phyloP scores from a whole-genome alignment of 129 eudicot species.

The Sambucus nigra region DNA sequence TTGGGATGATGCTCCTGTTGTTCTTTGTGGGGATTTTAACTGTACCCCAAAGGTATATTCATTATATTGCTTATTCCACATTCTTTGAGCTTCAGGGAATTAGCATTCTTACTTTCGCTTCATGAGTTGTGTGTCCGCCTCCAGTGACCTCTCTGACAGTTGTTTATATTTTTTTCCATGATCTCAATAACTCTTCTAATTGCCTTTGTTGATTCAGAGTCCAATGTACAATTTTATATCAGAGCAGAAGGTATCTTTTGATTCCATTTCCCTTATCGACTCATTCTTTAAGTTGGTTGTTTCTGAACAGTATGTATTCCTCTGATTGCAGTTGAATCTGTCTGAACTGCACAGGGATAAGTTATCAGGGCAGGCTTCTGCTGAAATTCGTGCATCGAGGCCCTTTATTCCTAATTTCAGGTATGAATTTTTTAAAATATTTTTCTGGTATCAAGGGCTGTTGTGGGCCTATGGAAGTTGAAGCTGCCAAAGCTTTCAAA shows the following conservation, averaged over 20 bases:
- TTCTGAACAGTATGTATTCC: constrained; percentile 14
- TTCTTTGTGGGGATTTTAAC: constrained; percentile 95
- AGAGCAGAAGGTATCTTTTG: constrained; percentile 54
- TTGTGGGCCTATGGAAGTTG: not conserved
- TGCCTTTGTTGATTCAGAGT: constrained; percentile 55
- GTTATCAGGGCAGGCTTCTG: constrained; percentile 84
- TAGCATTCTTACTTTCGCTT: not conserved
- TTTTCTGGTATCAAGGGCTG: not conserved
- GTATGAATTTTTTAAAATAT: constrained; percentile 13
- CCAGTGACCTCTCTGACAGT: not conserved
- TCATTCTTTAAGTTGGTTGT: not conserved
- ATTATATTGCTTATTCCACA: not conserved
- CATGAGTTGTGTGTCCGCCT: not conserved
- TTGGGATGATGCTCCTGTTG: constrained; percentile 95
- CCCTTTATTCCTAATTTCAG: constrained; percentile 32
- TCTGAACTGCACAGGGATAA: constrained; percentile 67
- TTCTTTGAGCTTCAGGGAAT: not conserved
- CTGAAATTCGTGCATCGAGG: constrained; percentile 44
- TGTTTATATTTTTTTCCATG: not conserved
- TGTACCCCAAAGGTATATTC: constrained; percentile 74
- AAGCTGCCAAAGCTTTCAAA: not conserved
- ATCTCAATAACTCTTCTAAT: constrained; percentile 6
- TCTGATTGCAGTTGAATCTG: constrained; percentile 49
- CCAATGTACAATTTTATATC: constrained; percentile 73
- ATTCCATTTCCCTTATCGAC: constrained; percentile 3